Evolutionary conservation across 495 filamentous ascomycete species (phyloP), one percentile per base, ranked within the genome.

Genomic region (Penicillium simplicissimum): DNA sequence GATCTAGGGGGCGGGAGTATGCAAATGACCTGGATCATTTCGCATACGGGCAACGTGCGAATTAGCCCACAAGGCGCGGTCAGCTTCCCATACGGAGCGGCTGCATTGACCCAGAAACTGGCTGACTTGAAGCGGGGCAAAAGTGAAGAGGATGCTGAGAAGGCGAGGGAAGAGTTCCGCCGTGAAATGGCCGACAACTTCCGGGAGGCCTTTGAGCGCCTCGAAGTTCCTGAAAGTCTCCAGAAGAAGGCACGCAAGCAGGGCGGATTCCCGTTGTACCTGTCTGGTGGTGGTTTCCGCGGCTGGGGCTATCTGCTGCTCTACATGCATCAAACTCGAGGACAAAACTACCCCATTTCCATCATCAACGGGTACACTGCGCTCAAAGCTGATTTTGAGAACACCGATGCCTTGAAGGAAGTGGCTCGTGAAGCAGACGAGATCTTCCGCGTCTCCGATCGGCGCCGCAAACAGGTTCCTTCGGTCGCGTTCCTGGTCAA

Each of bases 1-100:
- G 93, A 97, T 69, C 82, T 97, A 0, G 93, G 93, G 3, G 93
- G 93, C 2, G 93, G 93, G 1, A 96, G 91, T 65, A 90, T 92
- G 55, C 93, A 97, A 75, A 87, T 97, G 77, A 92, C 90, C 8
- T 96, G 92, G 83, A 81, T 96, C 69, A 78, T 87, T 52, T 85
- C 88, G 0, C 70, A 77, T 14, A 62, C 76, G 1, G 85, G 83
- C 7, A 64, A 78, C 4, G 77, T 88, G 5, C 65, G 76, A 11
- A 85, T 85, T 66, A 80, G 80, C 35, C 67, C 81, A 17, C 64
- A 71, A 25, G 79, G 76, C 0, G 70, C 79, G 1, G 71, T 84
- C 15, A 85, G 80, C 66, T 79, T 97, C 64, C 93, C 93, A 4
- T 96, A 93, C 67, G 93, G 93, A 21, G 93, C 93, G 45, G 93